These are phyloP conservation scores for Botrytis deweyae DNA, from an alignment of 2,329 filamentous ascomycete species.

Conservation along the genomic window DNA sequence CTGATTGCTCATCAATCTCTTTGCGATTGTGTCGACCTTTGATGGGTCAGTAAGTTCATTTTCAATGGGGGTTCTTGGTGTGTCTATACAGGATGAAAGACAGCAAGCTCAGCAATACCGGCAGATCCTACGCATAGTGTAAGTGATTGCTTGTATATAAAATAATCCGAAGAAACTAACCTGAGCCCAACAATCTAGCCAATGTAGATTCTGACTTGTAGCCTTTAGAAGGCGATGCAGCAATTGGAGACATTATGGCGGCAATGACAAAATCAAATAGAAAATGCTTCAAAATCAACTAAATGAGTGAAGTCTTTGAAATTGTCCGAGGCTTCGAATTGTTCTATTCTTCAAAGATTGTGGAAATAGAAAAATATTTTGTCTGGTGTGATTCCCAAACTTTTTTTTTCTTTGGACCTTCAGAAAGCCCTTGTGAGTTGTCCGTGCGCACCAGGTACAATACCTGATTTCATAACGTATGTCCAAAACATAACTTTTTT, in stretches of 20 bases:
- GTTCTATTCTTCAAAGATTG: slow-evolving; percentile 13
- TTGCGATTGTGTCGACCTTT: slow-evolving; percentile 95
- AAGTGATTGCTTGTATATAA: slow-evolving; percentile 21
- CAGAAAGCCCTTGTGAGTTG: slow-evolving; percentile 6
- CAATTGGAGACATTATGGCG: slow-evolving; percentile 29
- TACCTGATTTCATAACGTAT: too few species aligned
- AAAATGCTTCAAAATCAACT: slow-evolving; percentile 16
- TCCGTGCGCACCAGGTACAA: slow-evolving; percentile 14
- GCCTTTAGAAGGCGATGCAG: slow-evolving; percentile 47
- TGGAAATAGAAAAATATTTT: slow-evolving; percentile 17
- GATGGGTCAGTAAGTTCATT: slow-evolving; percentile 36
- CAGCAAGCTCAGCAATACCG: slow-evolving; percentile 86
- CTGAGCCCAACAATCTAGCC: slow-evolving; percentile 87
- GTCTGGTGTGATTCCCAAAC: slow-evolving; percentile 12
- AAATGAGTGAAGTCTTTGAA: slow-evolving; percentile 19
- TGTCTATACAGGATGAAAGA: slow-evolving; percentile 79
- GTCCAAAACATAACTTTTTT: too few species aligned
- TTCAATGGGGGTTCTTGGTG: slow-evolving; percentile 17
- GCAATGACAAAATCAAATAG: slow-evolving; percentile 20
- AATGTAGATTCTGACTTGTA: slow-evolving; percentile 84
- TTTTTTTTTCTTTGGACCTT: slow-evolving; percentile 18
- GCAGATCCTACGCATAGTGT: slow-evolving; percentile 66
- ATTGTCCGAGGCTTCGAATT: background rate
- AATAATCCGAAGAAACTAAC: slow-evolving; percentile 49
- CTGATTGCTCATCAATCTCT: slow-evolving; percentile 99